Evolutionary conservation across 805 yeast species (phyloP), one percentile per base, ranked within the genome.

Genomic region (Saturnispora halmiae): DNA sequence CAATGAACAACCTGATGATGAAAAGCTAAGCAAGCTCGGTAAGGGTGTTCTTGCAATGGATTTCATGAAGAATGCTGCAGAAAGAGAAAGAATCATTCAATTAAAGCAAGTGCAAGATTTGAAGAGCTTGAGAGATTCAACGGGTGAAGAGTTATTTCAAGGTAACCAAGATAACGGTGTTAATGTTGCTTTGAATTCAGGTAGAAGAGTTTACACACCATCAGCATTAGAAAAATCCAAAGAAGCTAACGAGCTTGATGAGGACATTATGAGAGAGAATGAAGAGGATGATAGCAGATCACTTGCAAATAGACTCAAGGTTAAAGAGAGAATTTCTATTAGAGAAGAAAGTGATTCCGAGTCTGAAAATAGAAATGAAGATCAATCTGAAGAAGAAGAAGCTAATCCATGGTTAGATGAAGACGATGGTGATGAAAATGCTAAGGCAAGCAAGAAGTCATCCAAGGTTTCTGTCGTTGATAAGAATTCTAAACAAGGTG

Each of bases 1-100:
- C 40, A 56, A 60, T 5, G 56, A 61, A 7, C 57, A 56, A 10
- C 65, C 49, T 8, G 69, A 60, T 9, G 63, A 53, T 7, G 69
- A 63, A 10, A 52, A 51, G 2, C 58, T 59, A 26, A 60, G 65
- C 25, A 70, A 66, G 34, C 59, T 79, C n/a, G 88, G 92, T 16
- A 90, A 88, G 59, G 96, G 97, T 41, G 79, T 90, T 16, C 64
- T 90, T 72, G 81, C 78, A 36, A 92, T 92, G 97, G 94, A 88
- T 50, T 90, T 90, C 60, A 90, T 90, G 97, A 79, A 72, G 49
- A 82, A 81, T 45, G 97, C 97, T 1, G 94, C 81, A 46, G 79
- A 77, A 42, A 72, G 79, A 49, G 73, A 75, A 46, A 72, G 68
- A 44, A 69, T 71, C 40, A 76, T 70, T 32, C 88, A 85, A 58